Evolutionary conservation across 2,329 filamentous ascomycete genomes (phyloP).

Genomic region (Mycocentrospora acerina): DNA sequence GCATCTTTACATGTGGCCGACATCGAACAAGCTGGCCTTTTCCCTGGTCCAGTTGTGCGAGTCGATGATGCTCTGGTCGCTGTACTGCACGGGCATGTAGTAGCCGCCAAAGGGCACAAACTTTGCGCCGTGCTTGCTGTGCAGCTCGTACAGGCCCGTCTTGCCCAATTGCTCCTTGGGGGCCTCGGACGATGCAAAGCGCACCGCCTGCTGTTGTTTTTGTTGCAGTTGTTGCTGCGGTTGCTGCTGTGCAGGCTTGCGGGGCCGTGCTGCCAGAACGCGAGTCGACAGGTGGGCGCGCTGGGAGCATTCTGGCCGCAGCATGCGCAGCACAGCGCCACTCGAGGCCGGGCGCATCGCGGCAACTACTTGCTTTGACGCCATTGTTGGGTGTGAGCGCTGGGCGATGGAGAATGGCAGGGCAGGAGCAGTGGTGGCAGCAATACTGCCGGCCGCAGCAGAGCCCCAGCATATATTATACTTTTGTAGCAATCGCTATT

Average conservation of each 20-base stretch:
- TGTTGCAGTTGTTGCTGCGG: slow-evolving; percentile 7
- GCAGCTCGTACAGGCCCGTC: slow-evolving; percentile 78
- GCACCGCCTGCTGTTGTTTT: slow-evolving; percentile 18
- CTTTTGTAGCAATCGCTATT: too few relatives aligned
- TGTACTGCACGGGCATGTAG: slow-evolving; percentile 90
- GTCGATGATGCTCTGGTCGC: slow-evolving; percentile 71
- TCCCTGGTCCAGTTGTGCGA: slow-evolving; percentile 88
- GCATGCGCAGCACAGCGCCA: slow-evolving; percentile 19
- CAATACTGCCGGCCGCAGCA: too few relatives aligned
- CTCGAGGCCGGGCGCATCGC: slow-evolving; percentile 28
- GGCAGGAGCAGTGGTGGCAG: slow-evolving; percentile 16
- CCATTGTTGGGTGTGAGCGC: slow-evolving; percentile 30
- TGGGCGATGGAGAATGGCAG: slow-evolving; percentile 2
- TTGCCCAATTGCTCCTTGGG: slow-evolving; percentile 45
- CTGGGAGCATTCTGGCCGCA: slow-evolving; percentile 14
- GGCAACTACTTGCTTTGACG: slow-evolving; percentile 26
- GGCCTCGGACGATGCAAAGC: slow-evolving; percentile 32
- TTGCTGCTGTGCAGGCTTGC: slow-evolving; percentile 18
- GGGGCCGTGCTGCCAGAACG: slow-evolving; percentile 22
- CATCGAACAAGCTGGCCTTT: slow-evolving; percentile 90
- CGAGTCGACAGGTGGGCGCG: slow-evolving; percentile 14
- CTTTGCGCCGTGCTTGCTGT: slow-evolving; percentile 77
- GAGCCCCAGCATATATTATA: too few relatives aligned
- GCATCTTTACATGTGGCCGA: slow-evolving; percentile 83
- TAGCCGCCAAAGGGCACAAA: slow-evolving; percentile 97